Evolutionary conservation across 345 rosid species (phyloP).

Genomic region (Syzygium grande): DNA sequence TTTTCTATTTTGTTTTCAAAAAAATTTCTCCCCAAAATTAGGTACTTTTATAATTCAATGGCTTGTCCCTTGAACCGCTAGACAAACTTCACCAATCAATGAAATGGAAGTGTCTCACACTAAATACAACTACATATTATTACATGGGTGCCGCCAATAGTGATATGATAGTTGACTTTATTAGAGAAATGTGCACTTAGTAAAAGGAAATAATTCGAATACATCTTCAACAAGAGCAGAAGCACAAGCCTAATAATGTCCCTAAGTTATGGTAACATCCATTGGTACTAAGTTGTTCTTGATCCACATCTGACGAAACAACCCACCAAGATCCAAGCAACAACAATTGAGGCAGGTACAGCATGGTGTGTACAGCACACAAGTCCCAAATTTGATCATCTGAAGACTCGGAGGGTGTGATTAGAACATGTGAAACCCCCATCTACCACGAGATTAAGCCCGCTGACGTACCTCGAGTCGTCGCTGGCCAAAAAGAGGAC

Average conservation of each 20-base stretch:
- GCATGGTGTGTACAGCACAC: background rate
- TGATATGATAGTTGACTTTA: background rate
- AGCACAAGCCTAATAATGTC: background rate
- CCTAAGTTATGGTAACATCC: background rate
- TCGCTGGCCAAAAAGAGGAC: constrained; percentile 81
- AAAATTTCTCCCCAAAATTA: too few species aligned
- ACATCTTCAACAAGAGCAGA: background rate
- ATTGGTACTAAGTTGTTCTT: background rate
- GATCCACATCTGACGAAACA: background rate
- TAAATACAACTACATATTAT: background rate
- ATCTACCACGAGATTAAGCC: constrained; percentile 78
- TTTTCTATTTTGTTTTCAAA: too few species aligned
- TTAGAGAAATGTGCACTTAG: background rate
- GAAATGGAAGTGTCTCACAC: background rate
- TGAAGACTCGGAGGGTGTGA: constrained; percentile 53
- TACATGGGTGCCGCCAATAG: background rate
- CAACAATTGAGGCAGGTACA: background rate
- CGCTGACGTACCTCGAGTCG: constrained; percentile 82
- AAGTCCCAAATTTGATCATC: constrained; percentile 21
- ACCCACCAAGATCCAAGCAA: background rate
- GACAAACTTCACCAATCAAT: too few species aligned
- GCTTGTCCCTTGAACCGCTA: too few species aligned
- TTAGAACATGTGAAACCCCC: constrained; percentile 74
- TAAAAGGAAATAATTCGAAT: background rate
- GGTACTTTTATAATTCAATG: too few species aligned